A percentile compares a stretch with the other conserved stretches of the same genome.
These are phyloP conservation scores for Dujonia santamariae DNA, from an alignment of 1,139 yeast genomes.

Conservation along the genomic window DNA sequence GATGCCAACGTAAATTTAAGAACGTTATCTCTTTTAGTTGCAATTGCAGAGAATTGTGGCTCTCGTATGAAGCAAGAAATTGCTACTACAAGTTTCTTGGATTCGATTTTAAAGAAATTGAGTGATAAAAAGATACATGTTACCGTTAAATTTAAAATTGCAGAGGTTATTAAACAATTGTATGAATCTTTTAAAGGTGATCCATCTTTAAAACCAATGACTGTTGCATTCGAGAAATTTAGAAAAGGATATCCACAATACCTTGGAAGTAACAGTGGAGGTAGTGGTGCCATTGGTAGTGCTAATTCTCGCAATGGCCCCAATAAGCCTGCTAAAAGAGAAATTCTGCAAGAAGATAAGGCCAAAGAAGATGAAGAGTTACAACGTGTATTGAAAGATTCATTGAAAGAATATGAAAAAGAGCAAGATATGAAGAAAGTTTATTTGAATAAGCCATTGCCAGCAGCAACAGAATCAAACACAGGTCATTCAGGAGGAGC, in stretches of 20 bases:
- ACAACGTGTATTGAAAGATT: conserved; percentile 72
- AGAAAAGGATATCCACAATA: conserved; percentile 43
- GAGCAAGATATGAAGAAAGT: conserved; percentile 29
- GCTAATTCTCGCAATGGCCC: conserved; percentile 34
- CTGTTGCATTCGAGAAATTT: conserved; percentile 53
- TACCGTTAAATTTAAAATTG: conserved; percentile 62
- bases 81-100: conserved; percentile 67
- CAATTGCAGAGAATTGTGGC: conserved; percentile 93
- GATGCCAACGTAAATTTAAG: conserved; percentile 84
- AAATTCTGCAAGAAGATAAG: conserved; percentile 47
- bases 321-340: conserved; percentile 58
- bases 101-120: conserved; percentile 50
- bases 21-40: conserved; percentile 64
- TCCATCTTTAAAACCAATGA: conserved; percentile 71
- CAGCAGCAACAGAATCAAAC: conserved; percentile 14
- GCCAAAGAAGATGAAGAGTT: conserved; percentile 75
- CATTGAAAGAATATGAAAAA: conserved; percentile 63
- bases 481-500: conserved; percentile 1
- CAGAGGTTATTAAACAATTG: conserved; percentile 68
- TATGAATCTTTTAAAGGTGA: conserved; percentile 57
- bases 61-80: conserved; percentile 80
- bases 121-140: conserved; percentile 59
- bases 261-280: conserved; percentile 17
- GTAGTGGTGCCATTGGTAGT: conserved; percentile 14
- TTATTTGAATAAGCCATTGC: conserved; percentile 30